A percentile compares a stretch with the other conserved stretches of the same genome.
phyloP scores from a whole-genome alignment of 2,329 filamentous ascomycete species.

The Aotearoamyces nothofagi region DNA sequence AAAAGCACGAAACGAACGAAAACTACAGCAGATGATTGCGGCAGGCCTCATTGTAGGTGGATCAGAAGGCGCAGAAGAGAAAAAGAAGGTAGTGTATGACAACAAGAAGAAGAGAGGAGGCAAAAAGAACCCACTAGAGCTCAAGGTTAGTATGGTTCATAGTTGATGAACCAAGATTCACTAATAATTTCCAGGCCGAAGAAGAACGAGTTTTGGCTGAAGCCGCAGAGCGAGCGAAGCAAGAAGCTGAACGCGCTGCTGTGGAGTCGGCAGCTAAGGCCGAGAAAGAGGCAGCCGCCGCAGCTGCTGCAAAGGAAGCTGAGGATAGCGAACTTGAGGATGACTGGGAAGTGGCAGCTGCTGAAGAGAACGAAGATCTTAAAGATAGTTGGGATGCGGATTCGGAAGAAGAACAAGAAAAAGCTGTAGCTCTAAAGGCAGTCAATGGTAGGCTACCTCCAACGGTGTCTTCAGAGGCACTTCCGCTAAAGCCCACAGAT shows the following conservation, averaged over 20 bases:
- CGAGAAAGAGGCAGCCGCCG: conserved; percentile 39
- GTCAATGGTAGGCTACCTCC: conserved; percentile 6
- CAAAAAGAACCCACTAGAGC: conserved; percentile 29
- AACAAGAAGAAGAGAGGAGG: conserved; percentile 63
- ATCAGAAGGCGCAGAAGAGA: conserved; percentile 33
- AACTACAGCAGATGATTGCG: conserved; percentile 73
- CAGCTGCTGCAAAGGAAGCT: conserved; percentile 36
- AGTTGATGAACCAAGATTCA: conserved; percentile 6
- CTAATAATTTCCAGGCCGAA: conserved; percentile 40
- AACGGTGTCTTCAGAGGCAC: not conserved
- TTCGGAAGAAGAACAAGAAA: conserved; percentile 50
- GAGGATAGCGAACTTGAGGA: conserved; percentile 52
- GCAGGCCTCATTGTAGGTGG: conserved; percentile 61
- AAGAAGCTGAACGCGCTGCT: conserved; percentile 51
- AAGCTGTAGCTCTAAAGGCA: conserved; percentile 10
- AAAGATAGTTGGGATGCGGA: conserved; percentile 96
- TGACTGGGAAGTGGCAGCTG: conserved; percentile 79
- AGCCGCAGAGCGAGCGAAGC: conserved; percentile 54
- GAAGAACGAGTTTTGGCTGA: conserved; percentile 68
- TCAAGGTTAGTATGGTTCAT: conserved; percentile 31
- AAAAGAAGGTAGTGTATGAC: conserved; percentile 63
- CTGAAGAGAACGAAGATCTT: conserved; percentile 58
- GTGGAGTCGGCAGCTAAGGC: conserved; percentile 48
- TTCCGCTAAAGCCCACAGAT: not conserved
- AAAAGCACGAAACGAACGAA: conserved; percentile 63